These are phyloP conservation scores for Garcia nutans DNA, from an alignment of 345 rosid species.

Conservation along the genomic window DNA sequence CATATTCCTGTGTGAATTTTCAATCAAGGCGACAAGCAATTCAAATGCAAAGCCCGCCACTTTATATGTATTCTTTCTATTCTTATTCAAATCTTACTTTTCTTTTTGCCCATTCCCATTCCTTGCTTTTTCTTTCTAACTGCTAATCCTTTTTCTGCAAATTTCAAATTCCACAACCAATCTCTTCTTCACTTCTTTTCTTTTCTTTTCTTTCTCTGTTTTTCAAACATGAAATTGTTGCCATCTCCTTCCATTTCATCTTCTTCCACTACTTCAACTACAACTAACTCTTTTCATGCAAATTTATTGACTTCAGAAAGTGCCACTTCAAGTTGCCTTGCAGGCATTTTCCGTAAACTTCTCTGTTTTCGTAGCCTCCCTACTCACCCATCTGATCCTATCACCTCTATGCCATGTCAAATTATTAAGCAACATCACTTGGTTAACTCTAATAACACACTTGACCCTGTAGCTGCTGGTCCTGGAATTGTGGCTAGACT, in stretches of 20 bases:
- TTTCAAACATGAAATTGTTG: slow-evolving; percentile 36
- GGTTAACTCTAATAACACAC: slow-evolving; percentile 8
- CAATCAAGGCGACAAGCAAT: slow-evolving; percentile 23
- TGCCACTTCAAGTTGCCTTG: slow-evolving; percentile 43
- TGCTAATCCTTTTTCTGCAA: neutral
- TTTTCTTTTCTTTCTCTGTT: neutral
- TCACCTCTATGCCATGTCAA: slow-evolving; percentile 24
- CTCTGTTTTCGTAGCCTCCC: slow-evolving; percentile 56
- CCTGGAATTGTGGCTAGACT: slow-evolving; percentile 76
- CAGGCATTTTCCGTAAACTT: slow-evolving; percentile 50
- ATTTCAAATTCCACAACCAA: slow-evolving; percentile 17
- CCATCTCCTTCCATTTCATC: slow-evolving; percentile 46
- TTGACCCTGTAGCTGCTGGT: slow-evolving; percentile 2
- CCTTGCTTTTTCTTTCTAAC: neutral
- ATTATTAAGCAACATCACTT: slow-evolving; percentile 7
- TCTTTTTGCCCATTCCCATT: neutral
- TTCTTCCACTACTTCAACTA: slow-evolving; percentile 9
- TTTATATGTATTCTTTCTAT: neutral
- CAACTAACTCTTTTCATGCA: slow-evolving; percentile 22
- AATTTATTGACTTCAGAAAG: slow-evolving; percentile 37
- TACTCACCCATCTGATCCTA: slow-evolving; percentile 56
- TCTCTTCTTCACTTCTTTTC: neutral
- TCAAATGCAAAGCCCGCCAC: slow-evolving; percentile 69
- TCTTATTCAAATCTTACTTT: slow-evolving; percentile 24
- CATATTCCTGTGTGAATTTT: slow-evolving; percentile 25